A percentile compares a stretch with the other conserved stretches of the same genome.
Evolutionary conservation across 2,329 filamentous ascomycete species (phyloP).

Genomic region (Paraphaeosphaeria minitans): DNA sequence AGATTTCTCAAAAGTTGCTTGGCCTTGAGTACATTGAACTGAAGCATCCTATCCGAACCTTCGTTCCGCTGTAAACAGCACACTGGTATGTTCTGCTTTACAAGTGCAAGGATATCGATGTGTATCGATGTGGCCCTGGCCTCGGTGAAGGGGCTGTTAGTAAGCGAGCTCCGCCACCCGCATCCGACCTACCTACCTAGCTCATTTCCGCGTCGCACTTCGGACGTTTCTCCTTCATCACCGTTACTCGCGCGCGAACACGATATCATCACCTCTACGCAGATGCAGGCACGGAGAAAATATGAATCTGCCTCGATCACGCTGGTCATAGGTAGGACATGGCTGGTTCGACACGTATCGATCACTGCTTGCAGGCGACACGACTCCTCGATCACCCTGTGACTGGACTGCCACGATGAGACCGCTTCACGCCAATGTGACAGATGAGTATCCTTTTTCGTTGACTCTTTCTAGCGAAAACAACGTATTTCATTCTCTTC

Average conservation of each 20-base stretch:
- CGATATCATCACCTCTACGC: not conserved
- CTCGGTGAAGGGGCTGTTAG: not conserved
- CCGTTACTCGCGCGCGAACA: slow-evolving; percentile 1
- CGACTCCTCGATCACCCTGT: not conserved
- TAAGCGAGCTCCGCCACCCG: not conserved
- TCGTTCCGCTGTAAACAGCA: too few species aligned
- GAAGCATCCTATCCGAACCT: too few species aligned
- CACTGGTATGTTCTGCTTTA: too few species aligned
- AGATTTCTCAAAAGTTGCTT: too few species aligned
- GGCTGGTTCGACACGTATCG: not conserved
- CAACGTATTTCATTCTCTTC: not conserved
- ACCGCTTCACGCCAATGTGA: not conserved
- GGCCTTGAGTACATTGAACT: too few species aligned
- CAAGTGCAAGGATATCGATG: too few species aligned
- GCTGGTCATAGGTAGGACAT: not conserved
- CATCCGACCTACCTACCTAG: too few species aligned
- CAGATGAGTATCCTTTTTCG: not conserved
- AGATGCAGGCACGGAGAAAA: too few species aligned
- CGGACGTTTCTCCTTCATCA: slow-evolving; percentile 1
- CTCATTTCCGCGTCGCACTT: slow-evolving; percentile 6
- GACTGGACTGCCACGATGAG: not conserved
- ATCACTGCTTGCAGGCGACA: not conserved
- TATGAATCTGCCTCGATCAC: not conserved
- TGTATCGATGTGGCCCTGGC: not conserved
- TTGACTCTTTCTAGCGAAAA: not conserved